Evolutionary conservation across 495 filamentous ascomycete genomes (phyloP), one percentile per base, ranked within the genome.

Genomic region (Penicillium simplicissimum): DNA sequence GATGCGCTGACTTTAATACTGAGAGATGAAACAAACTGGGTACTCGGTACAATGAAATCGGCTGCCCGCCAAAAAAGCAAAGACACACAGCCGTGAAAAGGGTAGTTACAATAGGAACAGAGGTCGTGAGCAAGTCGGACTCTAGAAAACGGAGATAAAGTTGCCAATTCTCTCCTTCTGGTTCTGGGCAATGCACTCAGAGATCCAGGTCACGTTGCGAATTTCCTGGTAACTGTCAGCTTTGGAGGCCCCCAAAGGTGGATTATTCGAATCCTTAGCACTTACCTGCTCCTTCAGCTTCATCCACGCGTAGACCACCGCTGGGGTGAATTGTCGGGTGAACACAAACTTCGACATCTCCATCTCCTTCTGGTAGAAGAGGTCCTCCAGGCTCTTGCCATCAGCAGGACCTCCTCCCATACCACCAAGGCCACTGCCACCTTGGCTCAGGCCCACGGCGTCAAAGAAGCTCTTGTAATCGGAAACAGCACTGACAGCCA

Each of bases 321-420:
- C 90, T 65, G 90, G 92, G 21, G 94, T 96, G 73, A 99, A 99
- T 74, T 99, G 96, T 67, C 91, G 84, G 19, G 95, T 99, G 73
- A 99, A 99, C 3, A 93, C 90, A 48, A 87, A 74, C 84, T 98
- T 99, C 33, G 90, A 90, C 66, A 97, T 88, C 75, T 98, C 93
- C 96, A 98, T 98, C 79, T 99, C 95, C 79, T 95, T 97, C 75
- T 97, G 92, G 73, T 99, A 99, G 77, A 99, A 98, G 78, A 98
- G 81, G 65, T 98, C 95, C 70, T 98, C 95, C 62, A 98, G 76
- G 71, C 92, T 97, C 83, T 92, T 93, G 15, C 89, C 90, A 52
- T 95, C 92, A 35, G 84, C 79, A 21, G 86, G 87, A 19, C 82
- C 74, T 13, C 92, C 93, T 47, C 92, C 85, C 90, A 95, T 93